Conservation (phyloP, 2,329 filamentous ascomycete species). For the Karstenula rhodostoma region DNA sequence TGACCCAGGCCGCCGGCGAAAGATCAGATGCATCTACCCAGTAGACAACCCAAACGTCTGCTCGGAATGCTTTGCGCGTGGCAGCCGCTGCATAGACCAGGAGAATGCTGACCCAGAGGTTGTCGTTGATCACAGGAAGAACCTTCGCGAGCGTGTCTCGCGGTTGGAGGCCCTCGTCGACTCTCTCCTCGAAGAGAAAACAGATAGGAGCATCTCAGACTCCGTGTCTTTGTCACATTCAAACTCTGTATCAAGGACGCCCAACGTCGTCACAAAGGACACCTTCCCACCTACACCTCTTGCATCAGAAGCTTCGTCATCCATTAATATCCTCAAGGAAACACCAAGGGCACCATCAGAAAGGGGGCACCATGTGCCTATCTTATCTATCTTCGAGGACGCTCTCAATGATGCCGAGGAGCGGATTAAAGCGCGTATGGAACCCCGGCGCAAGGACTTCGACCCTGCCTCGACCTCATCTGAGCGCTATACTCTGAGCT, state of each 20-base stretch:
- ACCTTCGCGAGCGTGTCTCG: conserved; percentile 54
- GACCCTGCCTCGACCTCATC: conserved; percentile 22
- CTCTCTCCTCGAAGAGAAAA: conserved; percentile 47
- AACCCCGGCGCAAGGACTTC: conserved; percentile 28
- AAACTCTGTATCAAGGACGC: conserved; percentile 27
- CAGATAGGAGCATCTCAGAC: conserved; percentile 24
- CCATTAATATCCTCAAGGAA: conserved; percentile 23
- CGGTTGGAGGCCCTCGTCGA: conserved; percentile 52
- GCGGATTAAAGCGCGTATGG: conserved; percentile 38
- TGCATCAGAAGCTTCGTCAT: conserved; percentile 41
- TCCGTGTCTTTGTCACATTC: conserved; percentile 26
- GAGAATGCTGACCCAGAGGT: conserved; percentile 51
- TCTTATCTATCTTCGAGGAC: conserved; percentile 51
- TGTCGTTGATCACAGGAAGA: conserved; percentile 53
- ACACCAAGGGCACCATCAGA: conserved; percentile 35
- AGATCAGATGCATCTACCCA: conserved; percentile 58
- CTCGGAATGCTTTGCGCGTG: conserved; percentile 56
- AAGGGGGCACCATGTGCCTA: conserved; percentile 45
- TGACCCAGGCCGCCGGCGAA: conserved; percentile 56
- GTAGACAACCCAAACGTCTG: conserved; percentile 52
- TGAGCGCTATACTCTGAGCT: conserved; percentile 40
- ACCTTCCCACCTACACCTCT: conserved; percentile 44
- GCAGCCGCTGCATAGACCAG: conserved; percentile 57
- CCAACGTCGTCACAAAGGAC: conserved; percentile 34
- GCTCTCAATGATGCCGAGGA: conserved; percentile 49